Percentiles rank a stretch among this genome's conserved stretches.
Evolutionary conservation across 352 stramenopile genomes (phyloP).

Genomic region (Globisporangium uncinulatum): DNA sequence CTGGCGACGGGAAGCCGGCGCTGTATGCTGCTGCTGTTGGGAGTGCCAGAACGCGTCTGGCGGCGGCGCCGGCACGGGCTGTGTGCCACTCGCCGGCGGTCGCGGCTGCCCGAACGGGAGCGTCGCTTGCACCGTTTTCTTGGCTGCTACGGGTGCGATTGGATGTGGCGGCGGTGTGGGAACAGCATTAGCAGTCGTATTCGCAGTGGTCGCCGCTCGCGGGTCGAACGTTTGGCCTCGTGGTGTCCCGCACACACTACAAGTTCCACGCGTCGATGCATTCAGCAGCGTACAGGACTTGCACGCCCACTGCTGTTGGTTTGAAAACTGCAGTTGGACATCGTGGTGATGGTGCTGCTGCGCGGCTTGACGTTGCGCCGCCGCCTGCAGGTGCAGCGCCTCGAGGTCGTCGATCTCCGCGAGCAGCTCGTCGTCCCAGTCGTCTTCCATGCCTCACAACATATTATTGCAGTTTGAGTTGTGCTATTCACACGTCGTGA

Average conservation of each 20-base stretch:
- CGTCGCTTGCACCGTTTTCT: conserved; percentile 54
- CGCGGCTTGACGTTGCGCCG: conserved; percentile 1
- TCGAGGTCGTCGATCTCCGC: conserved; percentile 65
- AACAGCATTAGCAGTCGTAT: neutral
- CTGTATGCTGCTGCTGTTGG: neutral
- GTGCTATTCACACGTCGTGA: too few relatives aligned
- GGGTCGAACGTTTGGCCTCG: conserved; percentile 27
- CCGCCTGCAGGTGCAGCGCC: conserved; percentile 27
- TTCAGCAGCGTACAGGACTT: conserved; percentile 67
- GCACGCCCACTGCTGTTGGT: conserved; percentile 27
- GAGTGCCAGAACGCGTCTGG: conserved; percentile 3
- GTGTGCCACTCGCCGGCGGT: neutral
- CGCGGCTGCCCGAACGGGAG: conserved; percentile 41
- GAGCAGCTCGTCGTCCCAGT: conserved; percentile 81
- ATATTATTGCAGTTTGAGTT: too few relatives aligned
- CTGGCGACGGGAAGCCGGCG: neutral
- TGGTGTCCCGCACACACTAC: conserved; percentile 49
- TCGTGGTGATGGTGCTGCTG: conserved; percentile 3
- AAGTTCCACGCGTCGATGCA: conserved; percentile 21
- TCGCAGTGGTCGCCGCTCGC: neutral
- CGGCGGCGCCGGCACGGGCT: conserved; percentile 11
- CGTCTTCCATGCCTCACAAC: conserved; percentile 23
- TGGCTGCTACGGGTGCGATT: conserved; percentile 2
- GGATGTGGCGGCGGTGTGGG: too few relatives aligned
- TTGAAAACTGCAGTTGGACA: neutral